These are phyloP conservation scores for Fusarium decemcellulare DNA, from an alignment of 2,329 filamentous ascomycete genomes.

Conservation along the genomic window DNA sequence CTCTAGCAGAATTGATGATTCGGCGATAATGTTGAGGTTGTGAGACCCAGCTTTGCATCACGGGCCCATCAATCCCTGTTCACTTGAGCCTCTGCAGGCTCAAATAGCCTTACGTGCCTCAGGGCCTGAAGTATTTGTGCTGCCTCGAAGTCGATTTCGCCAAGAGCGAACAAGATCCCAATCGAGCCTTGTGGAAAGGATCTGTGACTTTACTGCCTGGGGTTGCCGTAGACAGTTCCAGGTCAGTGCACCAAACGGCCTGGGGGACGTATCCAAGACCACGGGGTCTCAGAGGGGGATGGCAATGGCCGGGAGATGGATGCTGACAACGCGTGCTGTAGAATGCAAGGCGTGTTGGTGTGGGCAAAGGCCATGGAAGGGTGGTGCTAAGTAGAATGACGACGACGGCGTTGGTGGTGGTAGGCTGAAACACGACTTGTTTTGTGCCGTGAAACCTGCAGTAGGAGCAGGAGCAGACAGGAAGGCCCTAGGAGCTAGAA, in stretches of 20 bases:
- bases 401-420: constrained; percentile 13
- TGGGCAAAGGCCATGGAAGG: neutral
- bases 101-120: neutral
- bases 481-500: neutral
- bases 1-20: constrained; percentile 12
- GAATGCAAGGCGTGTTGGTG: neutral
- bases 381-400: constrained; percentile 6
- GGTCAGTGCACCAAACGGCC: neutral
- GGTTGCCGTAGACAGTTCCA: neutral
- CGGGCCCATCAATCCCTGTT: neutral
- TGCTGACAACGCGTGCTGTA: neutral
- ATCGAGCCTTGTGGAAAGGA: neutral
- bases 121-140: neutral
- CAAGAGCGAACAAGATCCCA: constrained; percentile 3
- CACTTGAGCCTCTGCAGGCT: neutral
- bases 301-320: neutral
- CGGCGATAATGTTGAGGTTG: neutral
- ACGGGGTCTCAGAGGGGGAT: neutral
- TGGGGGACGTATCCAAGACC: neutral
- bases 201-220: neutral
- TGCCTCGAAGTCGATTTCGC: neutral
- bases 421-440: constrained; percentile 30
- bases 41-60: constrained; percentile 1
- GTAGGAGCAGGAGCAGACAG: neutral
- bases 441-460: constrained; percentile 30